A percentile compares a stretch with the other conserved stretches of the same genome.
These are phyloP conservation scores for Graphilbum sp. DNA, from an alignment of 2,329 filamentous ascomycete genomes.

Conservation along the genomic window DNA sequence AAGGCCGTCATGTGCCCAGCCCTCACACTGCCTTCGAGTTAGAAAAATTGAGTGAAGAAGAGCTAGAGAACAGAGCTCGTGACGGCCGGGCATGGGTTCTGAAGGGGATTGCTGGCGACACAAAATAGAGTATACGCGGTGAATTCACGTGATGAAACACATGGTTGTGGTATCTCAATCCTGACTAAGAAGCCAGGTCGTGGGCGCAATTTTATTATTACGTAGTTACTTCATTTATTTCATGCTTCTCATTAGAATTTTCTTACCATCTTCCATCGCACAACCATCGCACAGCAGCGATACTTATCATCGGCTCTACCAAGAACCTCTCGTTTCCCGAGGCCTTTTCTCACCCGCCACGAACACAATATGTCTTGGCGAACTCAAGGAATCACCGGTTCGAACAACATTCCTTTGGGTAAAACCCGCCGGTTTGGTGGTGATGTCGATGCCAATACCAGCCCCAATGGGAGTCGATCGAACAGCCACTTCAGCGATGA, in stretches of 20 bases:
- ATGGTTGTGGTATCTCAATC: too few species aligned
- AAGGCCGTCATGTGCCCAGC: conserved; percentile 51
- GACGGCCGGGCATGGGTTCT: conserved; percentile 42
- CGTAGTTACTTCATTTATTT: too few species aligned
- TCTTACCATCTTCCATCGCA: too few species aligned
- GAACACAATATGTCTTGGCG: conserved; percentile 42
- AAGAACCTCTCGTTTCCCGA: too few species aligned
- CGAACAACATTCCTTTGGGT: conserved; percentile 93
- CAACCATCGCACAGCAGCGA: too few species aligned
- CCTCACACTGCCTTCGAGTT: conserved; percentile 37
- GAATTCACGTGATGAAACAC: background rate
- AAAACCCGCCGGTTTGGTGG: conserved; percentile 66
- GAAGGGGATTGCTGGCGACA: conserved; percentile 45
- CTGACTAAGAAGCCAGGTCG: too few species aligned
- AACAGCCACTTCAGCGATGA: conserved; percentile 15
- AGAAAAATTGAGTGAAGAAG: conserved; percentile 20
- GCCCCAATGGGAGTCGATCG: conserved; percentile 6
- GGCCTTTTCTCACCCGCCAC: background rate
- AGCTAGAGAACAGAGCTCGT: conserved; percentile 34
- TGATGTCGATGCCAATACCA: conserved; percentile 19
- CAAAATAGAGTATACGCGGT: conserved; percentile 24
- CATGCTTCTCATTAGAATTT: too few species aligned
- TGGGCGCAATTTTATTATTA: too few species aligned
- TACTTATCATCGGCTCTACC: too few species aligned
- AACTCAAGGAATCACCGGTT: conserved; percentile 79